A percentile compares a stretch with the other conserved stretches of the same genome.
phyloP scores from a whole-genome alignment of 2,329 filamentous ascomycete genomes.

The Mariannaea sp. region DNA sequence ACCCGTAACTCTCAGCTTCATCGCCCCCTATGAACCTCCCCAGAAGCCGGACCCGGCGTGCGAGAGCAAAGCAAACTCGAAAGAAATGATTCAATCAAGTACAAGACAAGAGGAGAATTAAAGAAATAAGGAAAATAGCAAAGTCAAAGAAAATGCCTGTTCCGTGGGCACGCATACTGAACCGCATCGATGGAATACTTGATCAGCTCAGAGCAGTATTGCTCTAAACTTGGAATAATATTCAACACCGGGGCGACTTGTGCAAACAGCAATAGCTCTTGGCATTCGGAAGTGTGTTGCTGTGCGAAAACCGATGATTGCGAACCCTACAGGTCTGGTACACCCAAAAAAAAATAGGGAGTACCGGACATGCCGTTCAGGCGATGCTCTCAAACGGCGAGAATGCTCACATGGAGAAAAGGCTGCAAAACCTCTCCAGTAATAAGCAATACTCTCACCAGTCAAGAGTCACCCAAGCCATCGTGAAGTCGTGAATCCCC shows the following conservation, averaged over 20 bases:
- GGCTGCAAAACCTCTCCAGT: slow-evolving; percentile 14
- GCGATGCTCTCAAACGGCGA: slow-evolving; percentile 29
- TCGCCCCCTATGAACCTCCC: slow-evolving; percentile 40
- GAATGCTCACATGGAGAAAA: slow-evolving; percentile 15
- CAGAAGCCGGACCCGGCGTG: slow-evolving; percentile 42
- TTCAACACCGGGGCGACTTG: slow-evolving; percentile 25
- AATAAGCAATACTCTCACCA: slow-evolving; percentile 21
- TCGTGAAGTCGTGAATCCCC: slow-evolving; percentile 43
- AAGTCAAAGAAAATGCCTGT: slow-evolving; percentile 37
- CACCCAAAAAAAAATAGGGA: slow-evolving; percentile 33
- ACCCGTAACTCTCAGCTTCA: too few species aligned
- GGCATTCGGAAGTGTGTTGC: slow-evolving; percentile 19
- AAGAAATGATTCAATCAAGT: slow-evolving; percentile 26
- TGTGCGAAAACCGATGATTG: slow-evolving; percentile 21
- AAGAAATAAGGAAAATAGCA: slow-evolving; percentile 38
- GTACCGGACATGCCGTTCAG: slow-evolving; percentile 50
- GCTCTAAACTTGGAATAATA: slow-evolving; percentile 8
- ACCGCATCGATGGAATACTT: slow-evolving; percentile 45
- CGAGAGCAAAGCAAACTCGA: slow-evolving; percentile 36
- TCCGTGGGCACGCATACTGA: slow-evolving; percentile 40
- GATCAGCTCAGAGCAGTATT: slow-evolving; percentile 8
- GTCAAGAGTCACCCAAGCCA: slow-evolving; percentile 46
- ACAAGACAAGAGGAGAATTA: slow-evolving; percentile 28
- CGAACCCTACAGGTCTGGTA: slow-evolving; percentile 34
- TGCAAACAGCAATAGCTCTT: slow-evolving; percentile 21